Percentiles rank a stretch among this genome's conserved stretches.
phyloP scores from a whole-genome alignment of 805 yeast genomes.

The Saccharomycopsis sp. region DNA sequence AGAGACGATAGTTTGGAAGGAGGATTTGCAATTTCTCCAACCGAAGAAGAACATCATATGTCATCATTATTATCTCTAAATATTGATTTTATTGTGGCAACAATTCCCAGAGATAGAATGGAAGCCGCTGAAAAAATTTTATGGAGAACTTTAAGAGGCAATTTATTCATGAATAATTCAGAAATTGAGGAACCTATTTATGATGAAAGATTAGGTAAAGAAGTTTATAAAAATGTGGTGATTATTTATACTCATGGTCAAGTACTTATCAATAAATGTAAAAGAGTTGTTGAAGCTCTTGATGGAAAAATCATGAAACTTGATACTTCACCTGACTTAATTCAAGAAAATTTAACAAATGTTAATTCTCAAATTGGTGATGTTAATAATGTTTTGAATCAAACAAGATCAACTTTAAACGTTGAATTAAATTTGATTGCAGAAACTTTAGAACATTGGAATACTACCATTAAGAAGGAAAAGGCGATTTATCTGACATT shows the following conservation, averaged over 20 bases:
- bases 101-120: conserved; percentile 62
- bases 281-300: conserved; percentile 78
- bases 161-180: conserved; percentile 63
- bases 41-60: background rate
- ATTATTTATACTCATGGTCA: conserved; percentile 89
- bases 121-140: conserved; percentile 67
- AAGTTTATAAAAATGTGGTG: conserved; percentile 68
- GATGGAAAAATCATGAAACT: conserved; percentile 71
- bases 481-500: conserved; percentile 71
- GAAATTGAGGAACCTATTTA: conserved; percentile 62
- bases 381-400: conserved; percentile 47
- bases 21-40: conserved; percentile 21
- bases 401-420: conserved; percentile 57
- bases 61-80: conserved; percentile 22
- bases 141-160: conserved; percentile 93
- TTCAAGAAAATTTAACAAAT: conserved; percentile 26
- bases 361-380: conserved; percentile 42
- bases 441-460: conserved; percentile 67
- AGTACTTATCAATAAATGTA: conserved; percentile 58
- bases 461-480: conserved; percentile 59
- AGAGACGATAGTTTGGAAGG: conserved; percentile 28
- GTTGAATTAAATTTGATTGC: conserved; percentile 76
- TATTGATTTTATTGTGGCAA: conserved; percentile 63
- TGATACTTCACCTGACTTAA: conserved; percentile 33
- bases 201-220: conserved; percentile 46